Evolutionary conservation across 768 basidiomycete species (phyloP), one percentile per base, ranked within the genome.

Genomic region (Mycena vitilis): DNA sequence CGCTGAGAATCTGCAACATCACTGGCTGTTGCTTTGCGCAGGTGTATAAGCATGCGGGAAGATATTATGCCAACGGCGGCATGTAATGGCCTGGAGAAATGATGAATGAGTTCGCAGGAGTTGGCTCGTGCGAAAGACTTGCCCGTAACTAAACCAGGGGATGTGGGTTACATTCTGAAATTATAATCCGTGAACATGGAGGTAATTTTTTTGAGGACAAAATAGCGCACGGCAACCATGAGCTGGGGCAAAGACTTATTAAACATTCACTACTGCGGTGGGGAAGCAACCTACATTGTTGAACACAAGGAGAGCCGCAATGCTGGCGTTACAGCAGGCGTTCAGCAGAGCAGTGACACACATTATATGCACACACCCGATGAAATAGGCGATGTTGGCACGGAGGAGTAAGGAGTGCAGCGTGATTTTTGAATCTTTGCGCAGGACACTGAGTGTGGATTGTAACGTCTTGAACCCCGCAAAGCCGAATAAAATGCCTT

Each of bases 111-210:
- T n/a, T n/a, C n/a, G n/a, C n/a, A n/a, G n/a, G n/a, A n/a, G n/a
- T n/a, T n/a, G n/a, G n/a, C n/a, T n/a, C n/a, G n/a, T n/a, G n/a
- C n/a, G n/a, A n/a, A n/a, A n/a, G 8, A 71, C 77, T 23, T 65
- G 80, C 81, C 77, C 81, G 71, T 83, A 84, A 62, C 85, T 83
- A 66, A 86, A 85, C 85, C 85, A 86, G 5, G 85, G 85, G 40
- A 86, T 85, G 48, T 76, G 76, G 0, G 84, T 84, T 1, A 81
- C 71, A 22, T 80, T 82, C 83, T 63, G 48, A 22, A 61, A 22
- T 47, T 9, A 40, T 4, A 44, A 47, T 10, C 63, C 44, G 1
- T 4, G 6, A 22, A 18, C 3, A 16, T 9, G 36, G 42, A n/a
- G n/a, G n/a, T n/a, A n/a, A n/a, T n/a, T n/a, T n/a, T n/a, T n/a